phyloP scores from a whole-genome alignment of 257 asterid species.

The Primulina huaijiensis region DNA sequence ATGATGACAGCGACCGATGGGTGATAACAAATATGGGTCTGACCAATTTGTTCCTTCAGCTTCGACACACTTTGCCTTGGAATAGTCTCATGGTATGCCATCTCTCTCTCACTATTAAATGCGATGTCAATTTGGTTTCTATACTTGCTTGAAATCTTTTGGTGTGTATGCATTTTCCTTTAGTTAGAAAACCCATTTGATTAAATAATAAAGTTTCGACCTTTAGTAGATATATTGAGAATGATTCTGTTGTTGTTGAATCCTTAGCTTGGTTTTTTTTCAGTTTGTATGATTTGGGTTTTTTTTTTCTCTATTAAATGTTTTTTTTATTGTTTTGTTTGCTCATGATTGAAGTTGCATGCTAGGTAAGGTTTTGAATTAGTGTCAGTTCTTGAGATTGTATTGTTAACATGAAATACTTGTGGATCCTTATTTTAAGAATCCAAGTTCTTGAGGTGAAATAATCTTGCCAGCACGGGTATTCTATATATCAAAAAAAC shows the following conservation, averaged over 20 bases:
- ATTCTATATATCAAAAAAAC: too few species aligned
- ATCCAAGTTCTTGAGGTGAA: not conserved
- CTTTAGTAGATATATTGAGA: not conserved
- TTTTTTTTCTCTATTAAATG: not conserved
- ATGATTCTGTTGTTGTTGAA: not conserved
- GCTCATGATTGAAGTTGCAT: not conserved
- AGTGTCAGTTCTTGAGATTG: not conserved
- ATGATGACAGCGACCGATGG: not conserved
- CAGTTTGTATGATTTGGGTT: not conserved
- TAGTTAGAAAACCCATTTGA: not conserved
- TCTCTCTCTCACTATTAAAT: not conserved
- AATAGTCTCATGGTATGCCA: slow-evolving; percentile 69
- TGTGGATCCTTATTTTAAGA: not conserved
- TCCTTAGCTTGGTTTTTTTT: not conserved
- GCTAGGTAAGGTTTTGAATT: not conserved
- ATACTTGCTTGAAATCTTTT: not conserved
- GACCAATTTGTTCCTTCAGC: slow-evolving; percentile 51
- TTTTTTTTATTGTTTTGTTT: not conserved
- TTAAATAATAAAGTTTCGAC: too few species aligned
- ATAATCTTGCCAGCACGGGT: too few species aligned
- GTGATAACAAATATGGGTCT: slow-evolving; percentile 49
- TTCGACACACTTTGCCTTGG: slow-evolving; percentile 71
- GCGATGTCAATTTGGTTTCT: not conserved
- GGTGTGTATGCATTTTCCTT: too few species aligned
- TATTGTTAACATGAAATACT: not conserved